Evolutionary conservation across 352 stramenopile genomes (phyloP).

Genomic region (Globisporangium parvum): DNA sequence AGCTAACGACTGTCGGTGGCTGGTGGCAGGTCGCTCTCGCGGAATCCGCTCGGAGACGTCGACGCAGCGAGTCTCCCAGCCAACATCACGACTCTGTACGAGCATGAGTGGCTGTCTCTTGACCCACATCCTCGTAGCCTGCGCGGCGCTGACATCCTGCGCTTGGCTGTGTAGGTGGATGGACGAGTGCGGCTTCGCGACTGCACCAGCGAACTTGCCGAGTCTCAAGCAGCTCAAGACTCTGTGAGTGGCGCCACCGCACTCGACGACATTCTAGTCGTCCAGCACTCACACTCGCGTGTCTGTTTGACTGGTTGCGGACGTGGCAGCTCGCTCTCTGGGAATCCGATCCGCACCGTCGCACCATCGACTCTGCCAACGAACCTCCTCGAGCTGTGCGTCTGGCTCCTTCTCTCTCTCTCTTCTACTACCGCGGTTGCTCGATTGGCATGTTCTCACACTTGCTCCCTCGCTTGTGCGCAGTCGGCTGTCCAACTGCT

Average conservation of each 20-base stretch:
- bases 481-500: constrained; percentile 13
- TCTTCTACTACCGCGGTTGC: neutral
- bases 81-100: constrained; percentile 8
- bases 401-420: neutral
- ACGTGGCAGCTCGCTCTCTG: constrained; percentile 8
- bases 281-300: no score
- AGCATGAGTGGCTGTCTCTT: neutral
- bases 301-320: neutral
- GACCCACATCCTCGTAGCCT: no score
- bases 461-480: neutral
- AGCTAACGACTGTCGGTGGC: neutral
- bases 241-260: constrained; percentile 2
- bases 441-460: neutral
- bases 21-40: constrained; percentile 9
- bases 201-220: constrained; percentile 4
- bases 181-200: constrained; percentile 6
- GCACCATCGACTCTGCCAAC: constrained; percentile 1
- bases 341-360: constrained; percentile 1
- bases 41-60: constrained; percentile 1
- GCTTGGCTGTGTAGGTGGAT: constrained; percentile 1
- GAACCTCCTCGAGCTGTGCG: constrained; percentile 10
- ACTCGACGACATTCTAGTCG: no score
- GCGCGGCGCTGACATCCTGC: neutral
- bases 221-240: constrained; percentile 5
- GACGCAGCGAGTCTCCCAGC: constrained; percentile 7